These are phyloP conservation scores for Aspergillus diversus DNA, from an alignment of 495 filamentous ascomycete genomes.

Conservation along the genomic window DNA sequence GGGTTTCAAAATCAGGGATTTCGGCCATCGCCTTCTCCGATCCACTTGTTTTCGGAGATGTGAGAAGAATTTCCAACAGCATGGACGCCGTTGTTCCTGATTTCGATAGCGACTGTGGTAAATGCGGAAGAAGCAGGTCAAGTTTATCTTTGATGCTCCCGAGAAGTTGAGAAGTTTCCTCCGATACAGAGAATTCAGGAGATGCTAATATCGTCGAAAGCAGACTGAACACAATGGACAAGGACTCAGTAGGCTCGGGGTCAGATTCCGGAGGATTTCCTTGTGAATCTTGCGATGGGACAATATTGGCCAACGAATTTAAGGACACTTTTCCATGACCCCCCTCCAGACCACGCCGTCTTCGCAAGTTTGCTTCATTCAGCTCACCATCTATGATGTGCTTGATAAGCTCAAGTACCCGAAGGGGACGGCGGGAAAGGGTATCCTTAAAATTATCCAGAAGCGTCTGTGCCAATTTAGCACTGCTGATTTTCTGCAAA, in stretches of 20 bases:
- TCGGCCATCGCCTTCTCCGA: conserved; percentile 43
- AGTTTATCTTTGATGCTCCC: conserved; percentile 54
- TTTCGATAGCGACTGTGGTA: conserved; percentile 41
- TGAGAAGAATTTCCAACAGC: conserved; percentile 60
- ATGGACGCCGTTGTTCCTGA: conserved; percentile 57
- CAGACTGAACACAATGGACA: conserved; percentile 65
- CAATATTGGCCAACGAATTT: conserved; percentile 43
- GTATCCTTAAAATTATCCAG: conserved; percentile 68
- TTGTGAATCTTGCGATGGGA: conserved; percentile 22
- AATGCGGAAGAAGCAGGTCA: conserved; percentile 46
- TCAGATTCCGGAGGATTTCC: conserved; percentile 24
- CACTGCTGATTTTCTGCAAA: conserved; percentile 56
- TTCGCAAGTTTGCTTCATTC: conserved; percentile 16
- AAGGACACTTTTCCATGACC: conserved; percentile 36
- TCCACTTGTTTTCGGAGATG: conserved; percentile 55
- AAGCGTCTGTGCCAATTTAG: conserved; percentile 68
- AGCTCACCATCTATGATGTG: conserved; percentile 56
- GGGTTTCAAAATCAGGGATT: conserved; percentile 67
- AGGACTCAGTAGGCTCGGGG: conserved; percentile 54
- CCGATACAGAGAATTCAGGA: conserved; percentile 58
- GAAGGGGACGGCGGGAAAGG: conserved; percentile 63
- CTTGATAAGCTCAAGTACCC: conserved; percentile 64
- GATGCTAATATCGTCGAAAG: conserved; percentile 68
- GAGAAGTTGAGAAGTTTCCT: conserved; percentile 48
- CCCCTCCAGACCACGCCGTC: conserved; percentile 6